A percentile compares a stretch with the other conserved stretches of the same genome.
These are phyloP conservation scores for Exidia glandulosa DNA, from an alignment of 768 basidiomycete species.

Conservation along the genomic window DNA sequence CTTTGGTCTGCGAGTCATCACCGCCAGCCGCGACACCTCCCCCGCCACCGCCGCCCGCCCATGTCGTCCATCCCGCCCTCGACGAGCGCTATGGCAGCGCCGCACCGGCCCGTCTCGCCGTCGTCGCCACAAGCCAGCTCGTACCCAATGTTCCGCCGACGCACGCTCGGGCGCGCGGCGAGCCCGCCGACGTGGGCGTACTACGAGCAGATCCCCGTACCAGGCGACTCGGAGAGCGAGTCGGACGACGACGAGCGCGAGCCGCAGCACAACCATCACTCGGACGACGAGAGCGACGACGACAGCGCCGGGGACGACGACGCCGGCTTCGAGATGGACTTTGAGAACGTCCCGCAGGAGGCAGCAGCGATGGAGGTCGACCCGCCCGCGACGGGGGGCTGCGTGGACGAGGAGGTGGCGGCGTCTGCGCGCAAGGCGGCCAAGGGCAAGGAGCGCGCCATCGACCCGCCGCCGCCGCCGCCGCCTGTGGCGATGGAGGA, in stretches of 20 bases:
- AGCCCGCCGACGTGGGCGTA: conserved; percentile 83
- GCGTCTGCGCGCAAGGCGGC: conserved; percentile 20
- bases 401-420: not conserved
- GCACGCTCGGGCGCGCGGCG: conserved; percentile 53
- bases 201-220: conserved; percentile 74
- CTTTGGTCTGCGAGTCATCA: too few species aligned
- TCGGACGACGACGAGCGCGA: conserved; percentile 38
- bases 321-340: conserved; percentile 11
- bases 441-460: conserved; percentile 74
- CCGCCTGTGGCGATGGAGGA: conserved; percentile 12
- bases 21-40: too few species aligned
- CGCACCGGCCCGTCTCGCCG: too few species aligned
- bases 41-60: too few species aligned
- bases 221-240: conserved; percentile 28
- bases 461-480: conserved; percentile 50
- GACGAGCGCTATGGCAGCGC: too few species aligned
- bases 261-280: conserved; percentile 44
- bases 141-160: not conserved
- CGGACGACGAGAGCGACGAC: conserved; percentile 47
- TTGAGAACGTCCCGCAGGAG: not conserved
- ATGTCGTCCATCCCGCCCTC: too few species aligned
- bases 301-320: conserved; percentile 18
- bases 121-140: too few species aligned
- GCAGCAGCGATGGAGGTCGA: not conserved
- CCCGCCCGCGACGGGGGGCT: not conserved